Conservation (phyloP, 1,284 basidiomycete species). For the Earliella scabrosa region DNA sequence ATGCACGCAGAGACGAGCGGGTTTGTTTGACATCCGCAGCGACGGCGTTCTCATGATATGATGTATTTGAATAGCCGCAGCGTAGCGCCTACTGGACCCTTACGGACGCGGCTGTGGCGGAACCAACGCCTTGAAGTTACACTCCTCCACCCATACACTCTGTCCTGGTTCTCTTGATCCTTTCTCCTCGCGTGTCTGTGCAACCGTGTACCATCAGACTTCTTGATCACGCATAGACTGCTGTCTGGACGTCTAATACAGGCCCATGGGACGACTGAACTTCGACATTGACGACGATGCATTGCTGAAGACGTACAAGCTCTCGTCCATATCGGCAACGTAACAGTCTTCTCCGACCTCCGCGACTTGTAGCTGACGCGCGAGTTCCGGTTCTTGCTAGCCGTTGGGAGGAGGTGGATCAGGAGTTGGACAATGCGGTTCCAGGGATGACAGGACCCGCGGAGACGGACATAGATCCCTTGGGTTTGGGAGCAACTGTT, state of each 20-base stretch:
- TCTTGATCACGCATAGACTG: not conserved
- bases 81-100: too few relatives aligned
- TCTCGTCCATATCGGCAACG: constrained; percentile 72
- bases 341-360: constrained; percentile 39
- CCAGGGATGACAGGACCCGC: constrained; percentile 59
- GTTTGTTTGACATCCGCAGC: too few relatives aligned
- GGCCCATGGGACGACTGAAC: constrained; percentile 53
- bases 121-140: too few relatives aligned
- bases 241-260: not conserved
- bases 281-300: constrained; percentile 75
- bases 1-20: too few relatives aligned
- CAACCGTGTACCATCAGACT: not conserved
- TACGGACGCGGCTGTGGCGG: too few relatives aligned
- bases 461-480: constrained; percentile 68
- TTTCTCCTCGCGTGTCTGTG: not conserved
- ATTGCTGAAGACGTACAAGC: constrained; percentile 74
- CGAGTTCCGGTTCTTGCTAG: constrained; percentile 38
- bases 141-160: not conserved
- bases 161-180: too few relatives aligned
- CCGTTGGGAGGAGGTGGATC: constrained; percentile 82
- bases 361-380: not conserved
- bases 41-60: too few relatives aligned
- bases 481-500: constrained; percentile 64
- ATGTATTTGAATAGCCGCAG: too few relatives aligned
- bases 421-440: constrained; percentile 73